A percentile compares a stretch with the other conserved stretches of the same genome.
These are phyloP conservation scores for thale cress (Arabidopsis thaliana) DNA, from an alignment of 345 rosid genomes.

Conservation along the genomic window TAIR10.1 NC_003070.9:20479001-20479500, in stretches of 20 bases:
- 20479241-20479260: not conserved
- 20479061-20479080: not conserved
- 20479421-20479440: not conserved
- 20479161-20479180: not conserved
- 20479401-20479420: not conserved
- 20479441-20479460: constrained; percentile 34
- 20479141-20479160: not conserved
- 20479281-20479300: not conserved
- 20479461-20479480: constrained; percentile 20
- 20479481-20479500: constrained; percentile 27
- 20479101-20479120: not conserved
- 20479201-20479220: constrained; percentile 4
- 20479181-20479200: not conserved
- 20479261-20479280: not conserved
- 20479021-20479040: not conserved
- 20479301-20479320: not conserved
- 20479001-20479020: not conserved
- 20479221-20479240: constrained; percentile 12
- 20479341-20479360: constrained; percentile 30
- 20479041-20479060: not conserved
- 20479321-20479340: constrained; percentile 19
- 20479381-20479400: constrained; percentile 26
- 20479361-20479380: constrained; percentile 1
- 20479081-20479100: not conserved
- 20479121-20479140: not conserved